A percentile compares a stretch with the other conserved stretches of the same genome.
These are phyloP conservation scores for Gentiana macrophylla DNA, from an alignment of 257 asterid genomes.

Conservation along the genomic window DNA sequence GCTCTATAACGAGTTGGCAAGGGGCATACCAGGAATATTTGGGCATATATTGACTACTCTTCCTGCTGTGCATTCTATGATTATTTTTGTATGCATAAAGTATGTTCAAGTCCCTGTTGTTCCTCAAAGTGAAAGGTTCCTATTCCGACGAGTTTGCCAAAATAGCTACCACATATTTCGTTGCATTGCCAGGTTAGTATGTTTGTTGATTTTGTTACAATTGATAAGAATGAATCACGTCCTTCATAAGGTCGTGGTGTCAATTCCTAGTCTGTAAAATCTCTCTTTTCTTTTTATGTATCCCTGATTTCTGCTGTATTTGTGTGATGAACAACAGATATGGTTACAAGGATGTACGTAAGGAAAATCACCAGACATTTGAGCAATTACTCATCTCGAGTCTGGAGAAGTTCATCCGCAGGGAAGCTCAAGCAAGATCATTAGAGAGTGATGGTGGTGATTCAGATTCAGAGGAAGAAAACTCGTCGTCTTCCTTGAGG, in stretches of 20 bases:
- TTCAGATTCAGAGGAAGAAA: slow-evolving; percentile 51
- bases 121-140: slow-evolving; percentile 80
- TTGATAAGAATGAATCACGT: too few species aligned
- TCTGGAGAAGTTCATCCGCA: slow-evolving; percentile 82
- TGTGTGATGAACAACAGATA: slow-evolving; percentile 48
- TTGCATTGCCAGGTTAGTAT: slow-evolving; percentile 85
- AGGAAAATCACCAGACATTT: slow-evolving; percentile 82
- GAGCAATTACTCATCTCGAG: slow-evolving; percentile 92
- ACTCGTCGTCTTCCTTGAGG: slow-evolving; percentile 54
- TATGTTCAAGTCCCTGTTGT: slow-evolving; percentile 88
- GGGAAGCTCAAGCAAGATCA: slow-evolving; percentile 93
- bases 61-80: slow-evolving; percentile 97
- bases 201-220: neutral
- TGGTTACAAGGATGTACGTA: slow-evolving; percentile 95
- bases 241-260: too few species aligned
- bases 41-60: slow-evolving; percentile 85
- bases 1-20: slow-evolving; percentile 85
- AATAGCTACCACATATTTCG: slow-evolving; percentile 90
- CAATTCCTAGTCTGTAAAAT: too few species aligned
- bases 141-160: slow-evolving; percentile 81
- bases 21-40: slow-evolving; percentile 88
- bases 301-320: neutral
- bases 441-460: slow-evolving; percentile 79
- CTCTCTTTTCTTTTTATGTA: neutral
- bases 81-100: slow-evolving; percentile 85